Evolutionary conservation across 371 early-diverging fungal species (phyloP).

Genomic region (Thermomucor indicae-seudaticae): DNA sequence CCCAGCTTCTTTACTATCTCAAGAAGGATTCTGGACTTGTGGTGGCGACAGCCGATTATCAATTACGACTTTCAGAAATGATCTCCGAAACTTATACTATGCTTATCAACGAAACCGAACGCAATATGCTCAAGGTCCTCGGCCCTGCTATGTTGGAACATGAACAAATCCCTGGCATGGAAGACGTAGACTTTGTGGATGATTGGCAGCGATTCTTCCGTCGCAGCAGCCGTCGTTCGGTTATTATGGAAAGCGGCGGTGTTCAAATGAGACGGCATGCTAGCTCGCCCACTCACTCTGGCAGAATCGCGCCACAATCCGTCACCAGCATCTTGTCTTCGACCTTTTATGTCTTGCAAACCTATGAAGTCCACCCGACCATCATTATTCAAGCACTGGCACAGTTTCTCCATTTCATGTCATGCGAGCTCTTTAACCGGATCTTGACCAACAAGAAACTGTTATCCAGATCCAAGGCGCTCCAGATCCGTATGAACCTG

Average conservation of each 20-base stretch:
- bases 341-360: slow-evolving; percentile 54
- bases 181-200: slow-evolving; percentile 57
- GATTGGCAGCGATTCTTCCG: slow-evolving; percentile 50
- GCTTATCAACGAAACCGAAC: slow-evolving; percentile 53
- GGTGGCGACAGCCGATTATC: slow-evolving; percentile 51
- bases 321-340: slow-evolving; percentile 61
- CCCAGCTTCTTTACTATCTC: slow-evolving; percentile 71
- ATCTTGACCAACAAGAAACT: slow-evolving; percentile 72
- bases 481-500: slow-evolving; percentile 85
- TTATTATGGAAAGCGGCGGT: not conserved
- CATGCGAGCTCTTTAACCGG: slow-evolving; percentile 79
- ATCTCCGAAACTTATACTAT: slow-evolving; percentile 63
- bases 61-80: slow-evolving; percentile 62
- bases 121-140: slow-evolving; percentile 52
- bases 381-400: slow-evolving; percentile 50
- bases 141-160: slow-evolving; percentile 65
- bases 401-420: slow-evolving; percentile 74
- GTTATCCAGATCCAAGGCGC: slow-evolving; percentile 76
- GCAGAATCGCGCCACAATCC: slow-evolving; percentile 47
- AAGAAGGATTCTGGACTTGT: slow-evolving; percentile 72
- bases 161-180: slow-evolving; percentile 62
- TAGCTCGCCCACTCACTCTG: slow-evolving; percentile 2
- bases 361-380: slow-evolving; percentile 62
- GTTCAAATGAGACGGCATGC: slow-evolving; percentile 10
- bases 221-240: slow-evolving; percentile 10